phyloP scores from a whole-genome alignment of 257 asterid genomes.

The Avicennia marina region DNA sequence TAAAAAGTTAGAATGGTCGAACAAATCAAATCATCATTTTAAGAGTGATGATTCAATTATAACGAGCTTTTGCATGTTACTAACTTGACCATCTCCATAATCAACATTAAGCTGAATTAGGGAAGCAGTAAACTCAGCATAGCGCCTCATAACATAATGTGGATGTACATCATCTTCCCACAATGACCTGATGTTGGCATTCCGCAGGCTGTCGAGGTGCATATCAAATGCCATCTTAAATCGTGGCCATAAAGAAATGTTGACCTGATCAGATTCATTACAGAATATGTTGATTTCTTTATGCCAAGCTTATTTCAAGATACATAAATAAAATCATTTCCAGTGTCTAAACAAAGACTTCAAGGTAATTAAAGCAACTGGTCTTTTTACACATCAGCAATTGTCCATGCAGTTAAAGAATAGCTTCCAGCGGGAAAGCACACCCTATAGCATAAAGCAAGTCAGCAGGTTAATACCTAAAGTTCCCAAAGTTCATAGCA shows the following conservation, averaged over 20 bases:
- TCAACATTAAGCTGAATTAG: slow-evolving; percentile 89
- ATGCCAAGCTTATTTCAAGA: slow-evolving; percentile 5
- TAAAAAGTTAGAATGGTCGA: slow-evolving; percentile 11
- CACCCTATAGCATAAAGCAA: not conserved
- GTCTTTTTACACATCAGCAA: too few species aligned
- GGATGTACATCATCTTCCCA: slow-evolving; percentile 99
- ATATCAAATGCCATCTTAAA: slow-evolving; percentile 97
- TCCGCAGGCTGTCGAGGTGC: slow-evolving; percentile 92
- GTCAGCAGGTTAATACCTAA: not conserved
- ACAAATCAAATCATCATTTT: slow-evolving; percentile 10
- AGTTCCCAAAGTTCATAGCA: too few species aligned
- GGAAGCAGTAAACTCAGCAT: slow-evolving; percentile 97
- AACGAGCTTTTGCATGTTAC: slow-evolving; percentile 15
- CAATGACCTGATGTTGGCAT: slow-evolving; percentile 71
- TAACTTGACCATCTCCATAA: slow-evolving; percentile 98
- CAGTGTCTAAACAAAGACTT: slow-evolving; percentile 11
- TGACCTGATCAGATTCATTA: slow-evolving; percentile 61
- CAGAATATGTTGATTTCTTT: slow-evolving; percentile 5
- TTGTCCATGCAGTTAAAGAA: too few species aligned
- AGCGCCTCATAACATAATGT: slow-evolving; percentile 97
- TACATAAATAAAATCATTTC: not conserved
- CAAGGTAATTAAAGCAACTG: too few species aligned
- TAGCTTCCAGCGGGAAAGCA: too few species aligned
- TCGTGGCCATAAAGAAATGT: slow-evolving; percentile 95
- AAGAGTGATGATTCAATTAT: not conserved